These are phyloP conservation scores for Metschnikowia orientalis DNA, from an alignment of 805 yeast species.

Conservation along the genomic window DNA sequence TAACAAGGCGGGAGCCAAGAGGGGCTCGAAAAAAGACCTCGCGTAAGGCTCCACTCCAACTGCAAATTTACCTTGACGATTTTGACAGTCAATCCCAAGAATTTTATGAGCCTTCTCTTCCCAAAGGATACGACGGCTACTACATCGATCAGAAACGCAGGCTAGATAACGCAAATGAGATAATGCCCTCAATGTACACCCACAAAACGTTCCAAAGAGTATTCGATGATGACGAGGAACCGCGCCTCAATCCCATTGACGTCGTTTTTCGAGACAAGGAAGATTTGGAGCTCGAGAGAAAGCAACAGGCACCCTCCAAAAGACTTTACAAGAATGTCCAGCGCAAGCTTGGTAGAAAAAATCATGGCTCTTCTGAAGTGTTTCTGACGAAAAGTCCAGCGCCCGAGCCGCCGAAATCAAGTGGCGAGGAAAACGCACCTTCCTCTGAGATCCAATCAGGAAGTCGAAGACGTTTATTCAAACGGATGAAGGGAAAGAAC, in stretches of 20 bases:
- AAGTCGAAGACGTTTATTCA: too few relatives aligned
- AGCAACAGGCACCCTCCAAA: constrained; percentile 23
- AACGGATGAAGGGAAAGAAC: too few relatives aligned
- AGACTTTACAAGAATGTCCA: constrained; percentile 21
- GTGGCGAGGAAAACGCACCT: too few relatives aligned
- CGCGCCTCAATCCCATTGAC: constrained; percentile 38
- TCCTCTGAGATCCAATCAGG: too few relatives aligned
- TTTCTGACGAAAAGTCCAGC: too few relatives aligned
- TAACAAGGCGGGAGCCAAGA: background rate
- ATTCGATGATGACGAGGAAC: constrained; percentile 27
- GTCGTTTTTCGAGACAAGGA: constrained; percentile 30
- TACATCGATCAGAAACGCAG: constrained; percentile 35
- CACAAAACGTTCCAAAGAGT: constrained; percentile 39
- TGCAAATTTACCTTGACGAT: constrained; percentile 2
- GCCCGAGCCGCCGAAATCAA: too few relatives aligned
- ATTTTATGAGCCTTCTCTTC: constrained; percentile 11
- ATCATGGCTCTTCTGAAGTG: too few relatives aligned
- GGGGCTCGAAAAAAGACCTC: too few relatives aligned
- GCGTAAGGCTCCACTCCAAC: too few relatives aligned
- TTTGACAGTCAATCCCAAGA: background rate
- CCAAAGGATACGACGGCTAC: constrained; percentile 23
- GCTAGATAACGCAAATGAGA: constrained; percentile 27
- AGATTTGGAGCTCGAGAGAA: constrained; percentile 21
- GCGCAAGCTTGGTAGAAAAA: constrained; percentile 27
- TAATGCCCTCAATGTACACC: constrained; percentile 34